These are phyloP conservation scores for Globisporangium megalacanthum DNA, from an alignment of 352 stramenopile species.

Conservation along the genomic window DNA sequence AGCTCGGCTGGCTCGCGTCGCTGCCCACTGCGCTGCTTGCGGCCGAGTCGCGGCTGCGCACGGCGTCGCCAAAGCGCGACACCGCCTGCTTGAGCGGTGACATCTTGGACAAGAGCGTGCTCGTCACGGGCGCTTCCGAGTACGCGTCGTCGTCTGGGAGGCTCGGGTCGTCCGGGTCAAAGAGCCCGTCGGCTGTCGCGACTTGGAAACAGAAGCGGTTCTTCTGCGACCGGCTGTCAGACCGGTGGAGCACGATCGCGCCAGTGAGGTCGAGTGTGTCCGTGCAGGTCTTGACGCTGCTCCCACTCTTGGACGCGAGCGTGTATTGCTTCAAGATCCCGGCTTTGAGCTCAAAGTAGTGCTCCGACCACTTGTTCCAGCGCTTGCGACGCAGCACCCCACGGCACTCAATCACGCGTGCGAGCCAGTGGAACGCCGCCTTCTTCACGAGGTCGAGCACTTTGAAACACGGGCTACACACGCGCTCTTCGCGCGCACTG, in stretches of 20 bases:
- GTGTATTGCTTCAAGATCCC: constrained; percentile 77
- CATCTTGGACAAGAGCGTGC: constrained; percentile 35
- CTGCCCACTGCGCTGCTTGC: constrained; percentile 17
- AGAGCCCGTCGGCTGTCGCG: constrained; percentile 39
- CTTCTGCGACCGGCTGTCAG: constrained; percentile 58
- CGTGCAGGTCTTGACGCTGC: constrained; percentile 32
- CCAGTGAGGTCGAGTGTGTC: constrained; percentile 66
- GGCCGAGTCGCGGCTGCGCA: constrained; percentile 25
- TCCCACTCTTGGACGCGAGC: constrained; percentile 28
- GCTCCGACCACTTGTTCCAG: constrained; percentile 74
- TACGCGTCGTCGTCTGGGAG: constrained; percentile 23
- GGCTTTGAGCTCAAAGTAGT: constrained; percentile 75
- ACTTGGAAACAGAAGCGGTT: constrained; percentile 83
- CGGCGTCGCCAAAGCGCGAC: constrained; percentile 39
- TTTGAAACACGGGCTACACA: constrained; percentile 66
- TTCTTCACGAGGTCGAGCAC: constrained; percentile 64
- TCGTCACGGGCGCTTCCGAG: background rate
- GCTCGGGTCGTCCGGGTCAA: constrained; percentile 7
- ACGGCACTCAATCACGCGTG: constrained; percentile 59
- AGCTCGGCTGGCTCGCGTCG: constrained; percentile 18
- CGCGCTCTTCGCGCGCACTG: constrained; percentile 49
- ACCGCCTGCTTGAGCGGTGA: constrained; percentile 63
- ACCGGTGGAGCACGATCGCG: constrained; percentile 76
- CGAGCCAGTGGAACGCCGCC: constrained; percentile 64
- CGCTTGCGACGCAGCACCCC: constrained; percentile 65